Evolutionary conservation across 192 early-diverging fungal species (phyloP), one percentile per base, ranked within the genome.

Genomic region (Backusella australiensis): DNA sequence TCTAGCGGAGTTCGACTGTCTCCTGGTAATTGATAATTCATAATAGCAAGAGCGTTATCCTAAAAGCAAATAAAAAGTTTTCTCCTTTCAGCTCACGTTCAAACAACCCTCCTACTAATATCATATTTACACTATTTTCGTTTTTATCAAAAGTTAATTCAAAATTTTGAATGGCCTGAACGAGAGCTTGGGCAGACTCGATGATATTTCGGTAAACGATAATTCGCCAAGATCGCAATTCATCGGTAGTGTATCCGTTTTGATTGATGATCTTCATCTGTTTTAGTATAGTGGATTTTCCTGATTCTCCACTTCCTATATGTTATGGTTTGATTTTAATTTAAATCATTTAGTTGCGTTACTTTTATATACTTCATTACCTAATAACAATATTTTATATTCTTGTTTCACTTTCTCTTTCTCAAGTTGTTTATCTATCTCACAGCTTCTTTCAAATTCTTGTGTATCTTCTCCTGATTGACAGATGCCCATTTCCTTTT

Each of bases 181-280:
- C 85, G 38, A 97, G 81, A 21, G 90, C 86, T 78, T 94, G 93
- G 46, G 91, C 93, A 72, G 91, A 93, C 76, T 96, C 95, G 36
- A 97, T 85, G 19, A 94, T 82, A 81, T 97, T 97, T 75, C 94
- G 94, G 81, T 92, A 94, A 67, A 97, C 89, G 6, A 94, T 95
- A 72, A 91, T 82, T 39, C 90, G 87, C 85, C 91, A 95, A 34
- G 89, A 80, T 65, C 88, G 84, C 38, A 94, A 79, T 76, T 97
- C 96, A 26, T 95, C 92, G 74, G 85, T 85, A 7, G 92, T 92
- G 80, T 95, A 97, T 11, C 95, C 96, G 72, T 94, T 92, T 82
- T 96, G 94, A 84, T 97, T 94, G 77, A 98, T 96, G 80, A 98
- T 95, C 85, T 96, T 97, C 96, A 98, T 98, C 82, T 98, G 96